Conservation (phyloP, 371 early-diverging fungal species). For the Rhizomucor pusillus region DNA sequence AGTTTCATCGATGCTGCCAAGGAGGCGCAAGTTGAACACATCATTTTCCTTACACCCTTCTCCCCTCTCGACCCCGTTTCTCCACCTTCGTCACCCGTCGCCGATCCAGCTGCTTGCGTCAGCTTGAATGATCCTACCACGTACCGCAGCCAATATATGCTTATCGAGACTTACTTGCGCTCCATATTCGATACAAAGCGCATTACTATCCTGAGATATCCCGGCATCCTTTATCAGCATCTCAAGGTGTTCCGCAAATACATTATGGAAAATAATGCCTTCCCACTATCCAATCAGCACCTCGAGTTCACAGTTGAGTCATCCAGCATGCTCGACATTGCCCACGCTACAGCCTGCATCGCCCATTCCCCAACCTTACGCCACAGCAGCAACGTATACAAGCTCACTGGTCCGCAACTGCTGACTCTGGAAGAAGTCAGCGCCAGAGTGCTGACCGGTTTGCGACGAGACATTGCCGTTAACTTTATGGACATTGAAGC, state of each 20-base stretch:
- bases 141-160: conserved; percentile 43
- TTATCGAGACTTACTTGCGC: conserved; percentile 40
- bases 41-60: conserved; percentile 48
- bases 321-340: conserved; percentile 45
- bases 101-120: conserved; percentile 8
- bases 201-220: conserved; percentile 46
- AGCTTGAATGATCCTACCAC: conserved; percentile 16
- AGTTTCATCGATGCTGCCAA: conserved; percentile 51
- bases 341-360: conserved; percentile 41
- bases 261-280: conserved; percentile 44
- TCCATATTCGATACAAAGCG: conserved; percentile 28
- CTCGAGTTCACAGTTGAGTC: conserved; percentile 44
- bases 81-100: conserved; percentile 22
- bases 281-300: conserved; percentile 39
- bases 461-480: conserved; percentile 27
- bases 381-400: conserved; percentile 37
- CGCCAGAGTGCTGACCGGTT: conserved; percentile 33
- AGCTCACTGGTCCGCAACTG: conserved; percentile 42
- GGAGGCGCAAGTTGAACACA: conserved; percentile 39
- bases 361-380: conserved; percentile 40
- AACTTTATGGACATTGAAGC: conserved; percentile 31
- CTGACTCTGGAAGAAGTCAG: conserved; percentile 46
- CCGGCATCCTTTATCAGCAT: conserved; percentile 49
- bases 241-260: conserved; percentile 44
- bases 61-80: conserved; percentile 34